phyloP scores from a whole-genome alignment of 2,329 filamentous ascomycete genomes.

The Stenocarpella maydis region DNA sequence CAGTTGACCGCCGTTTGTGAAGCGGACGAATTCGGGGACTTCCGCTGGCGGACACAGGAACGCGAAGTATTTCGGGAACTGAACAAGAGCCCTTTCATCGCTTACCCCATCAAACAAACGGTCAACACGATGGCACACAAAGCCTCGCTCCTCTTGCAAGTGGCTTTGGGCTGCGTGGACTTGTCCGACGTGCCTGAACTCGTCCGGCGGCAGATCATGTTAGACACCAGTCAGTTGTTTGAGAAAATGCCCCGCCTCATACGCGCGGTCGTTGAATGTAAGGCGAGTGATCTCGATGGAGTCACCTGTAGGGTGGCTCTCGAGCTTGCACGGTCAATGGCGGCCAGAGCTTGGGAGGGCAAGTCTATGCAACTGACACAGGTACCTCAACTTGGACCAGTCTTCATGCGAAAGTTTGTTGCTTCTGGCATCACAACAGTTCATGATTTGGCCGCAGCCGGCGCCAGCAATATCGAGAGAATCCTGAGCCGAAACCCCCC shows the following conservation, averaged over 20 bases:
- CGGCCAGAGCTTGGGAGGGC: conserved; percentile 82
- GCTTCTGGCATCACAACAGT: conserved; percentile 76
- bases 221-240: conserved; percentile 71
- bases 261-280: conserved; percentile 80
- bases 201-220: conserved; percentile 55
- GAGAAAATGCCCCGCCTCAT: conserved; percentile 74
- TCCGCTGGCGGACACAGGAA: conserved; percentile 76
- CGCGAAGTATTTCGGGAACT: conserved; percentile 74
- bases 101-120: conserved; percentile 74
- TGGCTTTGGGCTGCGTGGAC: conserved; percentile 68
- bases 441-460: conserved; percentile 70
- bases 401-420: conserved; percentile 77
- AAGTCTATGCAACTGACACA: conserved; percentile 84
- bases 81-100: conserved; percentile 73
- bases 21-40: conserved; percentile 75
- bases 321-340: conserved; percentile 79
- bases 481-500: conserved; percentile 82
- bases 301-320: conserved; percentile 73
- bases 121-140: conserved; percentile 76
- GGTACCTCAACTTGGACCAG: conserved; percentile 79
- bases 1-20: conserved; percentile 73
- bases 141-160: conserved; percentile 79
- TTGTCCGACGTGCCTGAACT: conserved; percentile 52
- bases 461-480: conserved; percentile 78
- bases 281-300: conserved; percentile 67